A percentile compares a stretch with the other conserved stretches of the same genome.
phyloP scores from a whole-genome alignment of 2,329 filamentous ascomycete species.

The Botrytis medusae region DNA sequence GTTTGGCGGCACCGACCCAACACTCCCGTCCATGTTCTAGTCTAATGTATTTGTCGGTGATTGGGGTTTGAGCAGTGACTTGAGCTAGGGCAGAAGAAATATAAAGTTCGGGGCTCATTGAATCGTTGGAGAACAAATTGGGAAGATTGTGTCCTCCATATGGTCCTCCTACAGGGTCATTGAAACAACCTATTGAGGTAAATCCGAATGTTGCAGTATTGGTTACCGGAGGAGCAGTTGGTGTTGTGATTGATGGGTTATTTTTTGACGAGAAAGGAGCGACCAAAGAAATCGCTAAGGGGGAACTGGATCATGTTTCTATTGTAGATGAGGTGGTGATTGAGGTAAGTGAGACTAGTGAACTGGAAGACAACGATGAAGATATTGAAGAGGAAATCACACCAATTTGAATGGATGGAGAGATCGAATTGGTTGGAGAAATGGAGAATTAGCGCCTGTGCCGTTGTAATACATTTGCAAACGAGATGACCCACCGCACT shows the following conservation, averaged over 20 bases:
- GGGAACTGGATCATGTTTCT: background rate
- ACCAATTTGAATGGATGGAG: background rate
- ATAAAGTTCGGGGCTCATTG: slow-evolving; percentile 42
- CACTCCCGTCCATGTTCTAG: slow-evolving; percentile 42
- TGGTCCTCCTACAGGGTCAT: slow-evolving; percentile 29
- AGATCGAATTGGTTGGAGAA: background rate
- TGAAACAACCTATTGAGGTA: slow-evolving; percentile 39
- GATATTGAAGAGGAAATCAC: background rate
- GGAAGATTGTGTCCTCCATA: slow-evolving; percentile 38
- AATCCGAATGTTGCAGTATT: slow-evolving; percentile 35
- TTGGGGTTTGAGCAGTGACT: slow-evolving; percentile 36
- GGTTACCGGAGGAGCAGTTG: slow-evolving; percentile 18
- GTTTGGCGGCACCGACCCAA: slow-evolving; percentile 34
- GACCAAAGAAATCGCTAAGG: background rate
- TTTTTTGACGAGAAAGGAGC: slow-evolving; percentile 8
- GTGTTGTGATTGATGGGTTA: slow-evolving; percentile 15
- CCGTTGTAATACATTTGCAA: slow-evolving; percentile 28
- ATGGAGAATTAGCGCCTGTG: background rate
- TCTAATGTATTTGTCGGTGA: slow-evolving; percentile 36
- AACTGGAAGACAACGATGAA: background rate
- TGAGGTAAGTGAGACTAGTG: background rate
- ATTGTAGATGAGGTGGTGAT: background rate
- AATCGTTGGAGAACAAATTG: slow-evolving; percentile 39
- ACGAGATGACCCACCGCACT: slow-evolving; percentile 33
- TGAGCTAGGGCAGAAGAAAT: slow-evolving; percentile 38